phyloP scores from a whole-genome alignment of 352 stramenopile genomes.

The Globisporangium solare region DNA sequence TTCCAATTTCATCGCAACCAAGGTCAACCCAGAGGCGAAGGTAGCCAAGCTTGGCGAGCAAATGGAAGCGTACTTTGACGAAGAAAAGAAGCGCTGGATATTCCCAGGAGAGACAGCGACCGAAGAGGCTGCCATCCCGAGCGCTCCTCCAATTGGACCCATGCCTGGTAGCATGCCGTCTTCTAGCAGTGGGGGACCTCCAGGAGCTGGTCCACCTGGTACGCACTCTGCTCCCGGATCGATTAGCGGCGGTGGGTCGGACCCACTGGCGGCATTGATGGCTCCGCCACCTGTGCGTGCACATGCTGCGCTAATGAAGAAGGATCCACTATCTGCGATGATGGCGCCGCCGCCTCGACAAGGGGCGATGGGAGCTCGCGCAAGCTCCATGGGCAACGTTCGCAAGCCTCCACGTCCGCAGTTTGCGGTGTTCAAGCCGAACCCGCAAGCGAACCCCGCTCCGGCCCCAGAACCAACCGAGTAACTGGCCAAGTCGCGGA shows the following conservation, averaged over 20 bases:
- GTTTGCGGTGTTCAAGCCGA: constrained; percentile 86
- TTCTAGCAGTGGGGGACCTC: constrained; percentile 23
- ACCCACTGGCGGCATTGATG: constrained; percentile 81
- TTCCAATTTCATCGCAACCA: constrained; percentile 48
- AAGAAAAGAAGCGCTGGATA: constrained; percentile 84
- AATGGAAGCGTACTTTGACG: constrained; percentile 79
- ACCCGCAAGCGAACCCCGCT: constrained; percentile 13
- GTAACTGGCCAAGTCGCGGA: constrained; percentile 15
- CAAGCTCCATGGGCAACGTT: constrained; percentile 23
- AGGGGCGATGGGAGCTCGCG: constrained; percentile 31
- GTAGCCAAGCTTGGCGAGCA: constrained; percentile 72
- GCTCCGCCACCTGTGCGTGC: constrained; percentile 59
- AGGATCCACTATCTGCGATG: constrained; percentile 80
- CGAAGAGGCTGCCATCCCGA: constrained; percentile 59
- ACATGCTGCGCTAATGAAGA: constrained; percentile 64
- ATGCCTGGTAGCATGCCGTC: constrained; percentile 46
- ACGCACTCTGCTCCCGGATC: constrained; percentile 67
- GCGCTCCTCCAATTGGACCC: constrained; percentile 63
- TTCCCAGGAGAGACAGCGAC: constrained; percentile 74
- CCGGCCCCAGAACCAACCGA: constrained; percentile 17
- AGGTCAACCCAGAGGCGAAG: constrained; percentile 84
- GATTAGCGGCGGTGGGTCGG: constrained; percentile 36
- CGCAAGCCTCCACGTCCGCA: constrained; percentile 67
- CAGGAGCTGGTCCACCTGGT: constrained; percentile 32
- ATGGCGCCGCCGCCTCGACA: constrained; percentile 69